Conservation (phyloP, 1,139 yeast species). For the Yamadazyma mexicana region DNA sequence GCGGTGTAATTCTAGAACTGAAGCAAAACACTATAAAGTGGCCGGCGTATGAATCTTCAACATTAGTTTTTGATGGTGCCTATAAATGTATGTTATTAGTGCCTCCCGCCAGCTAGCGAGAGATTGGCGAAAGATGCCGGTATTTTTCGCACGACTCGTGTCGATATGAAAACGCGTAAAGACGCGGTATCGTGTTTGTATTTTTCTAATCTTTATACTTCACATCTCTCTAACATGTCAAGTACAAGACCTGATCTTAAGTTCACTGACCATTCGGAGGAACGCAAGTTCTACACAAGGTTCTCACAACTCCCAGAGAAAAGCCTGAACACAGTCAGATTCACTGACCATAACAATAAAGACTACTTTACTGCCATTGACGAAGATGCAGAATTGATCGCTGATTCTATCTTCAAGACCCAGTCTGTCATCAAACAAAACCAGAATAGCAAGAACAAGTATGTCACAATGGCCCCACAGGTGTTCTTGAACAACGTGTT, state of each 20-base stretch:
- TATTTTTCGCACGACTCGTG: neutral
- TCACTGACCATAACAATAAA: slow-evolving; percentile 67
- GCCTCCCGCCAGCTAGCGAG: no score
- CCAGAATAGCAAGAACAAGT: slow-evolving; percentile 48
- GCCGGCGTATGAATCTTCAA: no score
- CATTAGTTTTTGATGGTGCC: no score
- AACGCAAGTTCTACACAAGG: slow-evolving; percentile 61
- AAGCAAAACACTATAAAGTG: no score
- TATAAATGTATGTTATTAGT: no score
- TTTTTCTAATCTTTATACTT: neutral
- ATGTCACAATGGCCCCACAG: slow-evolving; percentile 76
- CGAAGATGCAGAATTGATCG: slow-evolving; percentile 78
- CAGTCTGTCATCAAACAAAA: slow-evolving; percentile 70
- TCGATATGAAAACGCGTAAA: neutral
- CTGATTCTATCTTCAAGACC: slow-evolving; percentile 81
- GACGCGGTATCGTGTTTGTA: neutral
- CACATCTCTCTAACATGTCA: slow-evolving; percentile 38
- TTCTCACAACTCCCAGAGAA: slow-evolving; percentile 53
- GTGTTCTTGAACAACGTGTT: slow-evolving; percentile 65
- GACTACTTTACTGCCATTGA: slow-evolving; percentile 78
- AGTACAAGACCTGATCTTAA: slow-evolving; percentile 71
- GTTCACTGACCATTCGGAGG: slow-evolving; percentile 65
- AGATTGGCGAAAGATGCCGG: no score
- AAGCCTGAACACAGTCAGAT: slow-evolving; percentile 53
- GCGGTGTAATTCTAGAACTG: no score